Evolutionary conservation across 164 flowering plant species (phyloP).

Genomic region (Tinospora cordifolia): DNA sequence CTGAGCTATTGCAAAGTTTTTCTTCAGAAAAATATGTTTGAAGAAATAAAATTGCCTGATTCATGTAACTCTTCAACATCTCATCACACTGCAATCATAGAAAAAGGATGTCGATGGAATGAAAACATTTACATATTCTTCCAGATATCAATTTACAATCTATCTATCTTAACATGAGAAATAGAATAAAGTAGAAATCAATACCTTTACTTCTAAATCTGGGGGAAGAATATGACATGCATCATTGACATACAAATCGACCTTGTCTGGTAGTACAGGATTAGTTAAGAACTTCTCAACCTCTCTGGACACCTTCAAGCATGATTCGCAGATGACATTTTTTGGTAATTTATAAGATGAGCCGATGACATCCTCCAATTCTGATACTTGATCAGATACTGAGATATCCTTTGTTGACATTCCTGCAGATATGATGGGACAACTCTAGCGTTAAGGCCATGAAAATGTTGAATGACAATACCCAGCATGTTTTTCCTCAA

Average conservation of each 20-base stretch:
- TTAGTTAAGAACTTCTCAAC: conserved; percentile 12
- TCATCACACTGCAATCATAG: conserved; percentile 17
- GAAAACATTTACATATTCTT: background rate
- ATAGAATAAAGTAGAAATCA: background rate
- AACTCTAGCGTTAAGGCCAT: too few species aligned
- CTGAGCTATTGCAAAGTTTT: conserved; percentile 19
- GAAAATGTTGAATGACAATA: too few species aligned
- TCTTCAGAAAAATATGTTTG: conserved; percentile 18
- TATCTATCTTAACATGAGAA: background rate
- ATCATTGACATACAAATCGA: conserved; percentile 7
- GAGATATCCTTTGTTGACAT: background rate
- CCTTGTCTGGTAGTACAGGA: conserved; percentile 15
- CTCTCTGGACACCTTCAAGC: conserved; percentile 15
- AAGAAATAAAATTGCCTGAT: conserved; percentile 15
- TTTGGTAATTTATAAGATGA: conserved; percentile 7
- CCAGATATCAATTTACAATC: background rate
- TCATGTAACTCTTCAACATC: conserved; percentile 7
- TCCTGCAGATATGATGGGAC: background rate
- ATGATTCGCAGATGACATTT: conserved; percentile 15
- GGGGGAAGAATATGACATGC: conserved; percentile 17
- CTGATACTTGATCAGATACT: background rate
- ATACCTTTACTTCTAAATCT: conserved; percentile 16
- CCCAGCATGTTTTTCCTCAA: too few species aligned
- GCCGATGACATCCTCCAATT: background rate
- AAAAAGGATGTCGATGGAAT: background rate